These are phyloP conservation scores for Umbilicus rupestris DNA, from an alignment of 164 flowering plant species.

Conservation along the genomic window DNA sequence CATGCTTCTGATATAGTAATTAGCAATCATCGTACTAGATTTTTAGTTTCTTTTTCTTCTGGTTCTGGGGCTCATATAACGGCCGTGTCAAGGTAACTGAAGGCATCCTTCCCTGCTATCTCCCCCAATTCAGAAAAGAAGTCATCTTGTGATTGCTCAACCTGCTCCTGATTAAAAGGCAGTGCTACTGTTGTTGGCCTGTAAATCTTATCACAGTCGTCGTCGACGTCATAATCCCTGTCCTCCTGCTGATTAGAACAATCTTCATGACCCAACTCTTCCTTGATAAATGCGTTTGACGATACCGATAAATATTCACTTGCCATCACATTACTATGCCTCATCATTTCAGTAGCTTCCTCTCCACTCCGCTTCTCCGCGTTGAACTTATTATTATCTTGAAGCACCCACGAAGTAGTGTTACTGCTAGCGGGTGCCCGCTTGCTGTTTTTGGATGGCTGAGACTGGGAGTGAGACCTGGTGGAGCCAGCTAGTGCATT, in stretches of 20 bases:
- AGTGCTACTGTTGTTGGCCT: background rate
- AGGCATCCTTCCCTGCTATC: background rate
- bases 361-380: background rate
- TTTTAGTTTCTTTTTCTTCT: background rate
- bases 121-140: constrained; percentile 3
- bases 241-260: no score
- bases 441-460: background rate
- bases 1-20: no score
- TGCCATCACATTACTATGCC: no score
- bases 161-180: background rate
- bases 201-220: background rate
- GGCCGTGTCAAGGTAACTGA: background rate
- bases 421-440: background rate
- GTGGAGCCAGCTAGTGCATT: constrained; percentile 3
- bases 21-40: no score
- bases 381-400: background rate
- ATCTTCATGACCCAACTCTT: no score
- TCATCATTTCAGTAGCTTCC: no score
- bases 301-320: no score
- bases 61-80: background rate
- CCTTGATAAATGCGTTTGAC: no score
- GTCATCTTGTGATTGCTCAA: constrained; percentile 2
- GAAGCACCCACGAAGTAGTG: background rate
- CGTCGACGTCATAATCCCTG: no score
- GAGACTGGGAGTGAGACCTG: background rate